phyloP scores from a whole-genome alignment of 2,329 filamentous ascomycete species.

The Pezizomycotina sp. region DNA sequence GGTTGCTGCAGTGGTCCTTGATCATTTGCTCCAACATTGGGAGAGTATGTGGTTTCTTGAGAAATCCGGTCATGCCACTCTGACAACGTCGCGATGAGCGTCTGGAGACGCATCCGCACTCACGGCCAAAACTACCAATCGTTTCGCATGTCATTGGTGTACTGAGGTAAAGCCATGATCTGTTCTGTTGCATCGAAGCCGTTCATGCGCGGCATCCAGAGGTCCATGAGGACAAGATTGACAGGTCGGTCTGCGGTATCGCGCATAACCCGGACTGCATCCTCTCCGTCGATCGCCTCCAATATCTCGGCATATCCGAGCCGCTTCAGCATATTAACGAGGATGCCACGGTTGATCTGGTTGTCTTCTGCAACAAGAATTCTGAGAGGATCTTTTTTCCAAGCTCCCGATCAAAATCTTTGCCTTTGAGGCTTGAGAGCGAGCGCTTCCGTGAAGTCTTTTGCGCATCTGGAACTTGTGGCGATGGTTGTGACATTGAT shows the following conservation, averaged over 20 bases:
- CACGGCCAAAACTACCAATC: conserved; percentile 42
- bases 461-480: too few species aligned
- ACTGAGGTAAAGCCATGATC: conserved; percentile 41
- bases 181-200: conserved; percentile 51
- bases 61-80: conserved; percentile 51
- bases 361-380: conserved; percentile 60
- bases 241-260: conserved; percentile 33
- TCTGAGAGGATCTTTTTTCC: conserved; percentile 45
- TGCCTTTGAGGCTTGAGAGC: conserved; percentile 5
- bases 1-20: conserved; percentile 26
- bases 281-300: conserved; percentile 51
- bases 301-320: conserved; percentile 47
- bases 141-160: conserved; percentile 22
- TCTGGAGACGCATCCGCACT: conserved; percentile 51
- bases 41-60: conserved; percentile 52
- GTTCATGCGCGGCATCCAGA: conserved; percentile 62
- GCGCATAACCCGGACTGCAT: conserved; percentile 47
- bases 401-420: conserved; percentile 39
- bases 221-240: conserved; percentile 54
- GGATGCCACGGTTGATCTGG: conserved; percentile 50
- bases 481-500: background rate
- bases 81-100: conserved; percentile 42
- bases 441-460: background rate
- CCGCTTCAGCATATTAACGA: conserved; percentile 49
- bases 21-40: conserved; percentile 46